Evolutionary conservation across 257 asterid genomes (phyloP), one percentile per base, ranked within the genome.

Genomic region (Marsdenia floribunda): DNA sequence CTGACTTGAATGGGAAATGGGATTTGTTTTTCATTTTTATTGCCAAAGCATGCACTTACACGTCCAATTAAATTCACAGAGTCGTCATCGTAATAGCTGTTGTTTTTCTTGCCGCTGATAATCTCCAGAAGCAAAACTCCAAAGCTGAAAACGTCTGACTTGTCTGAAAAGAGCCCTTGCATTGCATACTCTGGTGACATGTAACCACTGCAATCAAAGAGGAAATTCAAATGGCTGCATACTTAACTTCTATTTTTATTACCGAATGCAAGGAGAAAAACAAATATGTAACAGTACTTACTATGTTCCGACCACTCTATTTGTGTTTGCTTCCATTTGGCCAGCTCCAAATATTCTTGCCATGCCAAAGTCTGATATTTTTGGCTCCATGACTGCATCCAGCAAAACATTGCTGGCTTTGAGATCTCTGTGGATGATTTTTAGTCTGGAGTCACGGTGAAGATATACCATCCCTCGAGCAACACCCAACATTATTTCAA

Each of bases 161-260:
- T 83, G 10, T 61, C 74, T 55, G 87, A 83, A 29, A 83, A 83
- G 0, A 50, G 79, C 29, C 87, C 87, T 54, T 72, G 82, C 84
- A 80, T 77, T 75, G 87, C 87, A 63, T 83, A 83, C 71, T 83
- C 87, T 7, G 87, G 87, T 1, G 87, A 80, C 87, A 83, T 83
- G 64, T 83, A 83, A 5, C 87, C 87, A 75, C 87, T 83, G 79
- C 61, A 72, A 71, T 63, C n/a, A 13, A 38, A 29, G 29, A 19
- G 33, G 29, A 16, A 19, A 38, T 18, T 33, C 40, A 35, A 3
- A 61, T 29, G 21, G 12, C n/a, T 5, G 55, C n/a, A 19, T 21
- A 40, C 10, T n/a, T n/a, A 26, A 47, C 15, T 44, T 69, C 15
- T 3, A 21, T 33, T 11, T 69, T 21, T 1, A n/a, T 38, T 67